Percentiles rank a stretch among this genome's conserved stretches.
Conservation (phyloP, 495 filamentous ascomycete species). For the Aspergillus hancockii region DNA sequence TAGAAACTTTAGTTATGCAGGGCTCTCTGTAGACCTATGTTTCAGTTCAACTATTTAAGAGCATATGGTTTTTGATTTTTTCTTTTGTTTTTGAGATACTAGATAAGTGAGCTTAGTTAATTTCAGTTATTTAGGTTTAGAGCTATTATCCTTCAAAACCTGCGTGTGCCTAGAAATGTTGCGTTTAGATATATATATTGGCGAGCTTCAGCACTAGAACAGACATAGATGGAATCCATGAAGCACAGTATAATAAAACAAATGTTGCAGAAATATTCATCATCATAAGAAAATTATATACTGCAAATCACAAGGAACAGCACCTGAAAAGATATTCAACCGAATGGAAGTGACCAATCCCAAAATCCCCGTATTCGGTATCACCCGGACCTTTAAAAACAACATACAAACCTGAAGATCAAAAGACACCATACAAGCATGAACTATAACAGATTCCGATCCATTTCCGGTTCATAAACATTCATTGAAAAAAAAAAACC, state of each 20-base stretch:
- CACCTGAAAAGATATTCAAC: not conserved
- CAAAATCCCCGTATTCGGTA: not conserved
- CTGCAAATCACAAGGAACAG: not conserved
- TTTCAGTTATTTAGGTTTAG: too few relatives aligned
- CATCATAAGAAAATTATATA: not conserved
- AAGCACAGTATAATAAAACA: not conserved
- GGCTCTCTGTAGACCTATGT: too few relatives aligned
- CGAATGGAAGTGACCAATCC: not conserved
- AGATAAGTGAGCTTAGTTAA: too few relatives aligned
- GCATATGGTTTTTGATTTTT: too few relatives aligned
- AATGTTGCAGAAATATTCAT: not conserved
- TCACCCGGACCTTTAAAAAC: not conserved
- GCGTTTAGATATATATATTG: too few relatives aligned
- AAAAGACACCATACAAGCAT: not conserved
- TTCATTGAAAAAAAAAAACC: not conserved
- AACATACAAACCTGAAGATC: not conserved
- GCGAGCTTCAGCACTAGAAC: too few relatives aligned
- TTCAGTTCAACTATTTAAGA: too few relatives aligned
- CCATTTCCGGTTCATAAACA: conserved; percentile 1
- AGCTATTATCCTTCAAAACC: too few relatives aligned
- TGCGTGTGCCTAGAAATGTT: too few relatives aligned
- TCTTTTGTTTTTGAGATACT: too few relatives aligned
- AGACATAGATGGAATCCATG: too few relatives aligned
- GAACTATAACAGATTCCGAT: not conserved
- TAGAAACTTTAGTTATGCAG: too few relatives aligned